Evolutionary conservation across 1,284 basidiomycete species (phyloP).

Genomic region (Rhodofomes roseus): DNA sequence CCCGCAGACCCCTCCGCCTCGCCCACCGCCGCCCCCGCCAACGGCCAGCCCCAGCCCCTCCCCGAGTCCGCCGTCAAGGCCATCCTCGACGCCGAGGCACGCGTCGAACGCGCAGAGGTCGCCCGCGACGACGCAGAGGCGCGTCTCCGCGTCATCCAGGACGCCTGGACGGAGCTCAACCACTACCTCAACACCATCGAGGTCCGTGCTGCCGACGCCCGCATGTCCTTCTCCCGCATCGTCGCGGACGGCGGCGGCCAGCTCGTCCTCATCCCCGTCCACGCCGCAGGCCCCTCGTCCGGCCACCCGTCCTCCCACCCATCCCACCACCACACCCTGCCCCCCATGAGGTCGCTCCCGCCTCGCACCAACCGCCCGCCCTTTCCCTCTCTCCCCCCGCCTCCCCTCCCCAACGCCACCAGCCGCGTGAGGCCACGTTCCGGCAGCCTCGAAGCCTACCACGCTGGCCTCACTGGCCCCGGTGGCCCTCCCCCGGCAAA

Average conservation of each 20-base stretch:
- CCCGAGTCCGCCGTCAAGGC: slow-evolving; percentile 31
- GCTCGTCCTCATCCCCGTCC: slow-evolving; percentile 30
- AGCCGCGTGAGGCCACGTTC: slow-evolving; percentile 38
- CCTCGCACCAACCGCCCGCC: slow-evolving; percentile 17
- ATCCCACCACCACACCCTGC: neutral
- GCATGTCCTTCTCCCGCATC: slow-evolving; percentile 44
- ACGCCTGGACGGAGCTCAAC: slow-evolving; percentile 53
- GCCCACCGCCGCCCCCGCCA: slow-evolving; percentile 12
- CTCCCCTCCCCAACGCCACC: slow-evolving; percentile 19
- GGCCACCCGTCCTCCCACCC: slow-evolving; percentile 11
- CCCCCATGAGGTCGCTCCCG: slow-evolving; percentile 1
- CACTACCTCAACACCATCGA: slow-evolving; percentile 46
- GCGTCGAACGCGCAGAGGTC: slow-evolving; percentile 44
- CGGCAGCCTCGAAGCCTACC: slow-evolving; percentile 36
- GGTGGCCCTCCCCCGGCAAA: slow-evolving; percentile 43
- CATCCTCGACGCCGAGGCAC: slow-evolving; percentile 46
- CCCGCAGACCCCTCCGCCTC: slow-evolving; percentile 17
- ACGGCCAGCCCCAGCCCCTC: slow-evolving; percentile 9
- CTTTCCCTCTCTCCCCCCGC: slow-evolving; percentile 25
- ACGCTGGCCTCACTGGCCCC: slow-evolving; percentile 22
- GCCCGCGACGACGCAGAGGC: slow-evolving; percentile 56
- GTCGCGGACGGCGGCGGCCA: slow-evolving; percentile 41
- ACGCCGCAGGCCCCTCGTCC: slow-evolving; percentile 14
- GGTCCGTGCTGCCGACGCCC: slow-evolving; percentile 44
- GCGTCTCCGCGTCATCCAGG: slow-evolving; percentile 42